phyloP scores from a whole-genome alignment of 345 rosid species.

The Gossypium sturtianum region DNA sequence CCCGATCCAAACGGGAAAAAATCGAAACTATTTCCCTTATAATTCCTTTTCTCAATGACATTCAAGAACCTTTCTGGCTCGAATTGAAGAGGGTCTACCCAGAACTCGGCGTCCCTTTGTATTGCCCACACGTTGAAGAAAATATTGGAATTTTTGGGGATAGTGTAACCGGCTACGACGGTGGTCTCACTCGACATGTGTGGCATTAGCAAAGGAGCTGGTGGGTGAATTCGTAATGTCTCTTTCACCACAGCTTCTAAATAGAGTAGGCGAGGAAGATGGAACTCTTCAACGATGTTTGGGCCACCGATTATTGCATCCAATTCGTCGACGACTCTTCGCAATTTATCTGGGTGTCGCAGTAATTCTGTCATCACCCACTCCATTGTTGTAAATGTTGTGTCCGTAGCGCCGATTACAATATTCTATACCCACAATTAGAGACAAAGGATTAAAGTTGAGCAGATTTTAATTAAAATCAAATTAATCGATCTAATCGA shows the following conservation, averaged over 20 bases:
- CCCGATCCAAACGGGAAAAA: constrained; percentile 22
- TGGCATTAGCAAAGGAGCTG: constrained; percentile 6
- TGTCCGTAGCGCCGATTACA: constrained; percentile 1
- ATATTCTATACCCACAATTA: background rate
- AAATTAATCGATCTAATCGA: too few relatives aligned
- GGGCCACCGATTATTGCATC: constrained; percentile 8
- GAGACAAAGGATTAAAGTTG: too few relatives aligned
- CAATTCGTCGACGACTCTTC: constrained; percentile 3
- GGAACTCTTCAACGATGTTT: constrained; percentile 19
- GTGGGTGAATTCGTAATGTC: constrained; percentile 13
- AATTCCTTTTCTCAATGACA: background rate
- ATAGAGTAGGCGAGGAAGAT: constrained; percentile 5
- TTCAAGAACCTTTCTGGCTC: constrained; percentile 15
- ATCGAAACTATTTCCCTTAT: background rate
- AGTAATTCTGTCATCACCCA: constrained; percentile 23
- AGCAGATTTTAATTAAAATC: too few relatives aligned
- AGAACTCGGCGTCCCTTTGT: constrained; percentile 9
- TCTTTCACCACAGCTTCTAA: constrained; percentile 11
- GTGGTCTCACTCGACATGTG: background rate
- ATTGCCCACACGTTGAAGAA: background rate
- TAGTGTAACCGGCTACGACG: constrained; percentile 5
- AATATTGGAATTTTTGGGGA: constrained; percentile 10
- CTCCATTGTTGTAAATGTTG: constrained; percentile 5
- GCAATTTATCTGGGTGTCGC: constrained; percentile 3
- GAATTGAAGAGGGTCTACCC: constrained; percentile 14